These are phyloP conservation scores for Thalassiosira ordinaria DNA, from an alignment of 352 stramenopile genomes.

Conservation along the genomic window DNA sequence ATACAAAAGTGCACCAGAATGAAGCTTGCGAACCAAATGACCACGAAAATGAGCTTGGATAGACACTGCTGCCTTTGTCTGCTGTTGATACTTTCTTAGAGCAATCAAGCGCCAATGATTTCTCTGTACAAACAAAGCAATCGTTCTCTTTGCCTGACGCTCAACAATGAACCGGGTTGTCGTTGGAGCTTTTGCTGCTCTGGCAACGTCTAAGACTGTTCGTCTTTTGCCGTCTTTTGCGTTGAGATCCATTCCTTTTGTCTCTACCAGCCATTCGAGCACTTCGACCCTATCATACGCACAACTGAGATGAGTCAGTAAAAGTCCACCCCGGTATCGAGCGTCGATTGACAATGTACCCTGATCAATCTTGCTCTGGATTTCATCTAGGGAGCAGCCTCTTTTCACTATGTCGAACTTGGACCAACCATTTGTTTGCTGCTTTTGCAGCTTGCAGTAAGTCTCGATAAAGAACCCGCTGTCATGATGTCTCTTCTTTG, in stretches of 20 bases:
- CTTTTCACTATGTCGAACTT: slow-evolving; percentile 41
- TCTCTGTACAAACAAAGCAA: slow-evolving; percentile 14
- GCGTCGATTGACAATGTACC: slow-evolving; percentile 5
- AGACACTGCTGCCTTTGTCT: background rate
- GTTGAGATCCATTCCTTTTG: slow-evolving; percentile 32
- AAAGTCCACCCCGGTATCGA: slow-evolving; percentile 16
- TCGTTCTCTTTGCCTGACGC: slow-evolving; percentile 13
- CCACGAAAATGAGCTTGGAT: slow-evolving; percentile 27
- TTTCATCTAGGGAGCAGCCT: slow-evolving; percentile 6
- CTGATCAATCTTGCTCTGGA: slow-evolving; percentile 8
- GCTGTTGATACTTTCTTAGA: background rate
- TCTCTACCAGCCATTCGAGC: slow-evolving; percentile 33
- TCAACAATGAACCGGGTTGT: slow-evolving; percentile 24
- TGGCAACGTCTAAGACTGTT: slow-evolving; percentile 22
- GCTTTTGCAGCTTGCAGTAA: slow-evolving; percentile 15
- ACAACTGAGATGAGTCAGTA: slow-evolving; percentile 29
- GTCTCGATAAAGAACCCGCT: background rate
- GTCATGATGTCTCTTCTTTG: background rate
- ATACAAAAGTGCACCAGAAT: background rate
- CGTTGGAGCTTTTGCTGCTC: slow-evolving; percentile 12
- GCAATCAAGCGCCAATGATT: slow-evolving; percentile 17
- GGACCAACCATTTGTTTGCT: slow-evolving; percentile 23
- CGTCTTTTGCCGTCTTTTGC: slow-evolving; percentile 20
- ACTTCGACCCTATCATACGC: slow-evolving; percentile 38
- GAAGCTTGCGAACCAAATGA: slow-evolving; percentile 8